Evolutionary conservation across 1,139 yeast genomes (phyloP), one percentile per base, ranked within the genome.

Genomic region (Tardiomyces depauwii): DNA sequence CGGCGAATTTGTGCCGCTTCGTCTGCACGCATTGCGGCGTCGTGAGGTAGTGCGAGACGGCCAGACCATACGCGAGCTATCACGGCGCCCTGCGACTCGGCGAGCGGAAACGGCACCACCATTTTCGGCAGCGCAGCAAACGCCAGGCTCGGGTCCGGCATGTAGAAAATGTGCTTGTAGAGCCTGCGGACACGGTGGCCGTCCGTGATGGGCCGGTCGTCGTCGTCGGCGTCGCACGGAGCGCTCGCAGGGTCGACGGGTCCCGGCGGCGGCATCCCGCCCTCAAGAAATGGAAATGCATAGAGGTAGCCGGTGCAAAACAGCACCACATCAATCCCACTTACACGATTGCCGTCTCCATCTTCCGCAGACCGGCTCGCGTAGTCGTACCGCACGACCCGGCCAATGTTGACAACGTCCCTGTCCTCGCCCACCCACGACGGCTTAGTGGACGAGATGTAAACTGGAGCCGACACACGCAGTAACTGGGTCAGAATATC

Each of bases 281-380:
- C 27, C 7, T 63, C 61, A 42, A 77, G 55, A 47, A 64, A 74
- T 6, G 80, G 79, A 45, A 69, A 64, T 27, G 73, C 68, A 52
- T 75, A 71, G 21, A 71, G 64, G 58, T 76, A 81, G 0, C 88
- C 87, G 1, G 88, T 81, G 32, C 84, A 82, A 59, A 75, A 80
- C 2, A 82, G 58, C n/a, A 81, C 59, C 18, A 53, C 56, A 47
- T 77, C 83, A 41, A 79, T 68, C 43, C 67, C 62, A 0, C 56
- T 55, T 14, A 74, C 49, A 1, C 48, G 50, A 1, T 63, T 47
- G 0, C 79, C 80, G 53, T 72, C 73, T 4, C 50, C 53, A 44
- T 72, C 64, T 27, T 54, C 48, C 42, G 70, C 62, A 2, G 59
- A 47, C 41, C 66, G 64, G 2, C 58, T 55, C 0, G 54, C 61